Conservation (phyloP, 768 basidiomycete species). For the Boletus subcaerulescens region DNA sequence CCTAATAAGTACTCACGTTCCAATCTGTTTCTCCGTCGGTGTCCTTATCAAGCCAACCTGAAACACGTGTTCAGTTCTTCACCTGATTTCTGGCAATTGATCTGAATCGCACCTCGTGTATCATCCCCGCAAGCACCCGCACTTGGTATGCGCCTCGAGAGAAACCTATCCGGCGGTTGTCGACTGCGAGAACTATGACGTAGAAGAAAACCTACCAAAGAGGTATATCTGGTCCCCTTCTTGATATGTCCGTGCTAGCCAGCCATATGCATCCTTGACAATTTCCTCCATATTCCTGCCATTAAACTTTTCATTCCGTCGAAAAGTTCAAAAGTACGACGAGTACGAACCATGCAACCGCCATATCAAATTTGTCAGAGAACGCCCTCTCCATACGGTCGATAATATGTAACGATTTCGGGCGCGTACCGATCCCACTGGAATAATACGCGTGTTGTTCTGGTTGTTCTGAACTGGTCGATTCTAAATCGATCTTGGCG, state of each 20-base stretch:
- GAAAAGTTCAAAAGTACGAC: neutral
- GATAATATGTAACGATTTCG: constrained; percentile 26
- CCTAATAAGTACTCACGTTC: constrained; percentile 10
- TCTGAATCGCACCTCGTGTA: constrained; percentile 28
- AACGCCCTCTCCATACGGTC: constrained; percentile 14
- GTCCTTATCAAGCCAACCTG: constrained; percentile 8
- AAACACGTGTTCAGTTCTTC: neutral
- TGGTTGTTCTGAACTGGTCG: constrained; percentile 20
- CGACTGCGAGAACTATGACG: neutral
- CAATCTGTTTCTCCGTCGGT: constrained; percentile 22
- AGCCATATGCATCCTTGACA: constrained; percentile 33
- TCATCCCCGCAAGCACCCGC: constrained; percentile 41
- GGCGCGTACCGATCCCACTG: constrained; percentile 39
- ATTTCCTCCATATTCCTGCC: constrained; percentile 36
- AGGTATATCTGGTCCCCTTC: constrained; percentile 35
- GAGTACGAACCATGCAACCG: constrained; percentile 36
- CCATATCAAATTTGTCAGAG: constrained; percentile 33
- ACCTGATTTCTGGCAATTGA: too few species aligned
- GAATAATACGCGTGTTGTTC: constrained; percentile 36
- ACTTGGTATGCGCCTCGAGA: constrained; percentile 45
- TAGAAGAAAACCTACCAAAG: constrained; percentile 24
- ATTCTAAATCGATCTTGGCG: constrained; percentile 23
- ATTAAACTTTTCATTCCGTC: neutral
- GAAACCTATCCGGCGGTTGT: constrained; percentile 27
- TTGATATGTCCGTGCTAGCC: constrained; percentile 31